Evolutionary conservation across 2,329 filamentous ascomycete species (phyloP).

Genomic region (Metarhizium guizhouense): DNA sequence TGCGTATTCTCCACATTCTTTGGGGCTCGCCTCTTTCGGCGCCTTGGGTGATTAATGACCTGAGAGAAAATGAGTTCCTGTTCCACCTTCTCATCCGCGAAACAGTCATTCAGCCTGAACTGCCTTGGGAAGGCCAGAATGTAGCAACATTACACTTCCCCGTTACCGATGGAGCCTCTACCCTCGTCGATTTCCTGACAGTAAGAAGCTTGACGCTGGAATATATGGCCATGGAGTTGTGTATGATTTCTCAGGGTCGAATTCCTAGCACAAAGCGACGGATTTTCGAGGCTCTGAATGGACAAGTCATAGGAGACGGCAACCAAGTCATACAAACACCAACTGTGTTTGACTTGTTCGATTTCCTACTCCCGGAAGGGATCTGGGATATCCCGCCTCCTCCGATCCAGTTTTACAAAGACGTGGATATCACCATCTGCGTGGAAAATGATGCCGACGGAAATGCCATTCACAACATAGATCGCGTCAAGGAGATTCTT

Average conservation of each 20-base stretch:
- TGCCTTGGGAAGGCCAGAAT: slow-evolving; percentile 64
- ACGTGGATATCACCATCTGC: slow-evolving; percentile 60
- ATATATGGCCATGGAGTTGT: slow-evolving; percentile 79
- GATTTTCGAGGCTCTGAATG: slow-evolving; percentile 66
- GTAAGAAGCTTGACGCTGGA: slow-evolving; percentile 71
- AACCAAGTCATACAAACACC: slow-evolving; percentile 59
- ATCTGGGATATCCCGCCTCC: slow-evolving; percentile 44
- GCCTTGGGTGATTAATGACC: slow-evolving; percentile 63
- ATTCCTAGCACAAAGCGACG: slow-evolving; percentile 62
- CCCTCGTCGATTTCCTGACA: slow-evolving; percentile 69
- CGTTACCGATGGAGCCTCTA: slow-evolving; percentile 54
- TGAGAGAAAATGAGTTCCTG: slow-evolving; percentile 73
- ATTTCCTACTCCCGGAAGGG: slow-evolving; percentile 59
- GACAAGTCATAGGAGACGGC: slow-evolving; percentile 58
- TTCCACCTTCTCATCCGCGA: slow-evolving; percentile 68
- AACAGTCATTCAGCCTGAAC: slow-evolving; percentile 56
- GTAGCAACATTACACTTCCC: slow-evolving; percentile 58
- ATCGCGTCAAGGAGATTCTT: slow-evolving; percentile 65
- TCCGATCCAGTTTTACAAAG: slow-evolving; percentile 49
- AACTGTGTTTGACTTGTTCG: slow-evolving; percentile 85
- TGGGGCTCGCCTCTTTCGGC: slow-evolving; percentile 79
- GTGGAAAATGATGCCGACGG: slow-evolving; percentile 49
- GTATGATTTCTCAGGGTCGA: slow-evolving; percentile 61
- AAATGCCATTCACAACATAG: slow-evolving; percentile 55
- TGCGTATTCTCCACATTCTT: slow-evolving; percentile 69